Percentiles rank a stretch among this genome's conserved stretches.
Conservation (phyloP, 2,329 filamentous ascomycete species). For the Cladorrhinum sp. region DNA sequence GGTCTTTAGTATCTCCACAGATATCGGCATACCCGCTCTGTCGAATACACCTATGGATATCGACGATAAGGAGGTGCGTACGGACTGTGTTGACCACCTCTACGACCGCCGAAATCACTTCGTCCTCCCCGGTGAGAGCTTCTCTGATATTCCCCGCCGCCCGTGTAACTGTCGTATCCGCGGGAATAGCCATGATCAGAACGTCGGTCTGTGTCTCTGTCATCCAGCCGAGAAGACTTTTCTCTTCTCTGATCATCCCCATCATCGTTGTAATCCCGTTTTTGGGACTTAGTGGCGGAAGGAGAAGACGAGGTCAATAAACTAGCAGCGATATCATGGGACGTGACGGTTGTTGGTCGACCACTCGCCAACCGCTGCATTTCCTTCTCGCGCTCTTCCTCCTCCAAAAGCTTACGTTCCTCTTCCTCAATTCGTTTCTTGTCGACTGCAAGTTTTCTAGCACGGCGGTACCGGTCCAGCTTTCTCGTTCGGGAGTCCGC, state of each 20-base stretch:
- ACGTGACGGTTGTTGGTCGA: not conserved
- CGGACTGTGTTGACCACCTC: too few species aligned
- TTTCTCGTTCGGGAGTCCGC: conserved; percentile 22
- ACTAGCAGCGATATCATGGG: not conserved
- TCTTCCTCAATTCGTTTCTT: conserved; percentile 26
- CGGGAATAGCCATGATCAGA: conserved; percentile 5
- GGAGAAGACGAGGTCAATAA: not conserved
- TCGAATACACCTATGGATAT: too few species aligned
- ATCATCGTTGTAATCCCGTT: conserved; percentile 13
- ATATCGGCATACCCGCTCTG: too few species aligned
- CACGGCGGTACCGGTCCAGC: conserved; percentile 25
- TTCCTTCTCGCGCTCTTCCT: conserved; percentile 25
- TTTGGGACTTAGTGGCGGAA: not conserved
- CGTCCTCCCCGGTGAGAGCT: too few species aligned
- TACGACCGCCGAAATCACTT: too few species aligned
- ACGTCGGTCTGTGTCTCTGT: not conserved
- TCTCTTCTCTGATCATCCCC: not conserved
- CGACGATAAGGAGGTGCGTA: too few species aligned
- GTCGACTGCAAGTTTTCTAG: conserved; percentile 23
- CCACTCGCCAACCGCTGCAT: conserved; percentile 13
- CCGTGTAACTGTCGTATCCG: conserved; percentile 11
- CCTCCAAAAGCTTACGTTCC: conserved; percentile 25
- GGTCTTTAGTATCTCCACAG: too few species aligned
- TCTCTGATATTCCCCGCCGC: not conserved
- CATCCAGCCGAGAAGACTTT: conserved; percentile 5